phyloP scores from a whole-genome alignment of 176 grass and related monocot genomes.

The Hsuehochloa calcarea region DNA sequence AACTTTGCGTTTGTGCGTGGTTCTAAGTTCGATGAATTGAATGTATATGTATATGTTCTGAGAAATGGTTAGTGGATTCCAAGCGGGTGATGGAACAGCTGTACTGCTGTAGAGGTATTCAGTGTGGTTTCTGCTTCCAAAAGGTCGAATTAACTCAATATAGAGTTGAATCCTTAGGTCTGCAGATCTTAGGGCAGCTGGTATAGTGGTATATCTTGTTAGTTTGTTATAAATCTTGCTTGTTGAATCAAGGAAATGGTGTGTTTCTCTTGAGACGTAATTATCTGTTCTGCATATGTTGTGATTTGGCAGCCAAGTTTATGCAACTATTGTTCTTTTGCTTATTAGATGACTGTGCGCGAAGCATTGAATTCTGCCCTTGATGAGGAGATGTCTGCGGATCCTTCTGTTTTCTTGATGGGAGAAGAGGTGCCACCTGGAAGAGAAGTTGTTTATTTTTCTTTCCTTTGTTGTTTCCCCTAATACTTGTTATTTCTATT shows the following conservation, averaged over 20 bases:
- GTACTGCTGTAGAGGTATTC: background rate
- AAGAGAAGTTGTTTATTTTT: background rate
- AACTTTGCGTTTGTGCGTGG: background rate
- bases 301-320: background rate
- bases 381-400: slow-evolving; percentile 93
- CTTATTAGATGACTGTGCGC: slow-evolving; percentile 66
- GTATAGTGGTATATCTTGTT: background rate
- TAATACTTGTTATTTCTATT: slow-evolving; percentile 27
- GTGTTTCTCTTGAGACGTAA: background rate
- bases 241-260: background rate
- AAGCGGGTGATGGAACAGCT: background rate
- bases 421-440: slow-evolving; percentile 68
- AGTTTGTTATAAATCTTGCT: background rate
- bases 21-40: background rate
- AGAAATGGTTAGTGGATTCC: background rate
- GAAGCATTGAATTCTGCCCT: slow-evolving; percentile 78
- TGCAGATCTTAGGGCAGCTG: background rate
- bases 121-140: background rate
- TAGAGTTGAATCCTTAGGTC: background rate
- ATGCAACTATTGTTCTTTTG: slow-evolving; percentile 1
- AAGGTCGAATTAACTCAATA: background rate
- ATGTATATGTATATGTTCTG: background rate
- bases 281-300: background rate
- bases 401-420: slow-evolving; percentile 91
- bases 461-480: background rate